Base-by-base conservation (phyloP, 2,329 filamentous ascomycete species). In the Diaporthe destruens region DNA sequence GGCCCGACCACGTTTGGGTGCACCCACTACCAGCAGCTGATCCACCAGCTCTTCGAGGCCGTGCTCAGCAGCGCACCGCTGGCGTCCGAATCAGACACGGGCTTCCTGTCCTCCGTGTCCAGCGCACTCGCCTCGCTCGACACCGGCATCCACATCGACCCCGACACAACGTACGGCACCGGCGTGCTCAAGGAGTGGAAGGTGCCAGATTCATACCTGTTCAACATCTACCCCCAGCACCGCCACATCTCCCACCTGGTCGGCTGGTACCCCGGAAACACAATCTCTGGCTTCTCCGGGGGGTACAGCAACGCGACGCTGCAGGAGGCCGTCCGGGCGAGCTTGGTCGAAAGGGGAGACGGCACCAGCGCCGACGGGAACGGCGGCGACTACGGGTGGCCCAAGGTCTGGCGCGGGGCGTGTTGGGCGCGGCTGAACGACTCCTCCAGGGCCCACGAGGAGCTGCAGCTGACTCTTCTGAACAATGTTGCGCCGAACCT, bases 381-480 rank as follows among this genome's bases (percentile, higher is more conserved):
- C 5, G 71, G 71, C 6, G 73, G 73, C 3, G 87, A 90, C 74
- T 82, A 87, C 0, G 88, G 88, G 0, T 90, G 88, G 88, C 86
- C 83, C 23, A 90, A 90, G 74, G 85, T 89, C 0, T 90, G 88
- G 88, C 84, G 88, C 0, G 78, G 84, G 0, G 87, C 88, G 0
- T 89, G 86, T 78, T 90, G 88, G 87, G 87, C 87, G 0, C 79
- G 86, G 0, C 80, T 90, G 0, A 88, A 89, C 70, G 81, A 88
- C 12, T 87, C 87, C 0, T 82, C 83, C 0, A 74, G 79, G 71
- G 87, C 88, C 0, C 83, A 89, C 74, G 82, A 81, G 23, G 82
- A 87, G 71, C 79, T 89, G 20, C 80, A 83, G 6, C 85, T 85
- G 51, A 84, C 87, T 1, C 84, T 89, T 20, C 79, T 83, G 29